These are phyloP conservation scores for Salix suchowensis DNA, from an alignment of 345 rosid genomes.

Conservation along the genomic window DNA sequence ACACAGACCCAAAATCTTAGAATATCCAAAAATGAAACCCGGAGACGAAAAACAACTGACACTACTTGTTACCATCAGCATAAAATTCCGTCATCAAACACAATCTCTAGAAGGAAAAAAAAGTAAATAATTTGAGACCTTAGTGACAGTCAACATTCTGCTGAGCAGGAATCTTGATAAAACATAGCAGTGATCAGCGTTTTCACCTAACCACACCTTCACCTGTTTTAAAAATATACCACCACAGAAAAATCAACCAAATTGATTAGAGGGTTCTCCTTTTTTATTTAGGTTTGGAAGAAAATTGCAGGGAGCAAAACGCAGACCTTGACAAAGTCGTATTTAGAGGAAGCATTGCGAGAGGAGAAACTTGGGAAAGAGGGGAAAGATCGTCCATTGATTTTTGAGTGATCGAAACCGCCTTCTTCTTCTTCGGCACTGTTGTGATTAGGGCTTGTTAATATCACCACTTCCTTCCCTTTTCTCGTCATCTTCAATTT, in stretches of 20 bases:
- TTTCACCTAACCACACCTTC: constrained; percentile 95
- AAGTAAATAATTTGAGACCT: constrained; percentile 41
- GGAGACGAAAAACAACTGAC: neutral
- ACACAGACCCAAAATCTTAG: neutral
- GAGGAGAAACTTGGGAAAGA: constrained; percentile 41
- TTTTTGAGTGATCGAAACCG: constrained; percentile 13
- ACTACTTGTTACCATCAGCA: too few relatives aligned
- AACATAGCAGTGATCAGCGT: constrained; percentile 93
- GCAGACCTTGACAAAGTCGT: constrained; percentile 72
- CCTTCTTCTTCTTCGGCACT: constrained; percentile 30
- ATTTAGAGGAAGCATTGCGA: constrained; percentile 74
- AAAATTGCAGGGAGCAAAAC: neutral
- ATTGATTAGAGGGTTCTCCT: too few relatives aligned
- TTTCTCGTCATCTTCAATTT: constrained; percentile 21
- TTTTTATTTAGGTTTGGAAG: neutral
- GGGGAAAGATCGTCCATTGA: constrained; percentile 27
- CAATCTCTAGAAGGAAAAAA: too few relatives aligned
- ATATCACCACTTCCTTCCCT: constrained; percentile 23
- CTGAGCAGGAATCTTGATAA: constrained; percentile 88
- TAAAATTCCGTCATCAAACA: too few relatives aligned
- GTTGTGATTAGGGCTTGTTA: constrained; percentile 6
- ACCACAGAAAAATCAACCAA: neutral
- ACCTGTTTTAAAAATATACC: constrained; percentile 38
- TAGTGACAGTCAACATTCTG: constrained; percentile 94
- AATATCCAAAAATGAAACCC: neutral